Base-by-base conservation (phyloP, 1,139 yeast genomes). In the Blastobotrys apis region DNA sequence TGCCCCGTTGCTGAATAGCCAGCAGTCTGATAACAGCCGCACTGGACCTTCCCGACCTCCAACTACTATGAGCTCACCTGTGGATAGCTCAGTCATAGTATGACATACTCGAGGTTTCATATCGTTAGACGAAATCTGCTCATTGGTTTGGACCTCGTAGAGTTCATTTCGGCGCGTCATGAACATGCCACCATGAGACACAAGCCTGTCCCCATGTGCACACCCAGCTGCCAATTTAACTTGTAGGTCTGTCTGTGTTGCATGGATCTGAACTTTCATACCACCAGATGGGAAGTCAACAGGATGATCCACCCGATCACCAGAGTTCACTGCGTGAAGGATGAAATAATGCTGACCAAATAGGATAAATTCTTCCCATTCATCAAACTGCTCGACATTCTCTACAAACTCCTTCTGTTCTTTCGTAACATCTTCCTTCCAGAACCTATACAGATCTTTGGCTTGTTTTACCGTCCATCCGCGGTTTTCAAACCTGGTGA, bases 341-440 rank as follows among this genome's bases (percentile, higher is more conserved):
- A 83, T 69, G 32, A 81, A 70, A 58, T 85, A 85, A 59, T 84
- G 94, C 54, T 84, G 94, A 51, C 88, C 80, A 57, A 84, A 85
- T 15, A 83, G 61, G 23, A 81, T 73, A 52, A 84, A 84, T 60
- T 85, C 95, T 62, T 85, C 95, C 79, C 85, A 76, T 63, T 85
- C 95, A 59, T 85, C 95, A 62, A 85, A 85, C 6, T 75, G 76
- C 59, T 85, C 94, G 22, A 81, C 72, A 1, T 60, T 45, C 12
- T 69, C 71, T 15, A 85, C 74, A 41, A 65, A 62, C 0, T 50
- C 35, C 54, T 75, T 78, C n/a, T 67, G 60, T 0, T 66, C 68
- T 2, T 55, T 54, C 6, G 71, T 61, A 3, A 80, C 67, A 46
- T 67, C 68, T 36, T 56, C 62, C 25, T 57, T 59, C 85, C 94